Percentiles rank a stretch among this genome's conserved stretches.
Evolutionary conservation across 1,139 yeast genomes (phyloP).

Genomic region (Schwanniomyces etchellsii): DNA sequence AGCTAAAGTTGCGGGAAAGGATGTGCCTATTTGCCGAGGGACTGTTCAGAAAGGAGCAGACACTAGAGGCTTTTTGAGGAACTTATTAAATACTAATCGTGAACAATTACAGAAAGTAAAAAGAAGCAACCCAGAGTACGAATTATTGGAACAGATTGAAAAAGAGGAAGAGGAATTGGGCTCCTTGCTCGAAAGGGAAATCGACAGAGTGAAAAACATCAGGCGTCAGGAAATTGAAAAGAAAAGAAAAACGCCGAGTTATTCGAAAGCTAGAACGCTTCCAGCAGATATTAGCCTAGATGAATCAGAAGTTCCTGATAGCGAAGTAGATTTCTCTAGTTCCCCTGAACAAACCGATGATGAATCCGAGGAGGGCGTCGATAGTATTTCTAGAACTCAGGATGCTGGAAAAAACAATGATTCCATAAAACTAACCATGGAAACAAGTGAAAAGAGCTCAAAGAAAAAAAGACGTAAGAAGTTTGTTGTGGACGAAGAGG

Average conservation of each 20-base stretch:
- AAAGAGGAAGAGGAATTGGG: conserved; percentile 41
- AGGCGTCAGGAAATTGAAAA: conserved; percentile 47
- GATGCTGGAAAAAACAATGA: not conserved
- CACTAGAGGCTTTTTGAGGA: conserved; percentile 14
- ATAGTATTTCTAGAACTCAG: too few species aligned
- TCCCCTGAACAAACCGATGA: conserved; percentile 15
- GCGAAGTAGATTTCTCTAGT: conserved; percentile 16
- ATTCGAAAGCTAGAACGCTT: conserved; percentile 10
- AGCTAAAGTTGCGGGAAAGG: conserved; percentile 3
- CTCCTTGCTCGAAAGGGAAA: conserved; percentile 57
- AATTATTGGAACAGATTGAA: conserved; percentile 29
- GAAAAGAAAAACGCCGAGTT: conserved; percentile 29
- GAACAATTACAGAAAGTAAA: conserved; percentile 26
- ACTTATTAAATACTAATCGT: conserved; percentile 30
- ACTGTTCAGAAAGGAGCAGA: conserved; percentile 4
- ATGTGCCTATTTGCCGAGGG: conserved; percentile 10
- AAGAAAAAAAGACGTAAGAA: conserved; percentile 5
- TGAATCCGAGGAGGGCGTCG: conserved; percentile 3
- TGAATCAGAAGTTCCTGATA: conserved; percentile 17
- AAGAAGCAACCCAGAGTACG: conserved; percentile 24
- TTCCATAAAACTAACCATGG: conserved; percentile 10
- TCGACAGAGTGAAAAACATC: conserved; percentile 46
- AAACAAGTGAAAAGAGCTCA: conserved; percentile 14
- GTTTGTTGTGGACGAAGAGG: conserved; percentile 1
- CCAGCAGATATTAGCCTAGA: conserved; percentile 12